These are phyloP conservation scores for Saccharomyces jurei DNA, from an alignment of 805 yeast species.

Conservation along the genomic window DNA sequence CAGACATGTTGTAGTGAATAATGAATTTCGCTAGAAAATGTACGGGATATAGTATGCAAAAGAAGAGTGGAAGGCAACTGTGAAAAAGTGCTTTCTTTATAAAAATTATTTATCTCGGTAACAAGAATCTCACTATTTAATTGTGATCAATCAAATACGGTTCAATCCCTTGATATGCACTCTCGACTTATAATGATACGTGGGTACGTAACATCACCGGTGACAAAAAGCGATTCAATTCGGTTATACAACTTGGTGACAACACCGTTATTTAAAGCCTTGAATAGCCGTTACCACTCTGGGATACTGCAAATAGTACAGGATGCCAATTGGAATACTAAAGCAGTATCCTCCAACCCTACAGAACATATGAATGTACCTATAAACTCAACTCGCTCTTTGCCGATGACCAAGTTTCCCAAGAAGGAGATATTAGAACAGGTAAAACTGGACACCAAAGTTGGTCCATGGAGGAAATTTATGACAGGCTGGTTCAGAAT, in stretches of 20 bases:
- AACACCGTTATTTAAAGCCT: background rate
- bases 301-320: background rate
- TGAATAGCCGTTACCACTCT: background rate
- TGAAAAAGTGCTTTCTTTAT: background rate
- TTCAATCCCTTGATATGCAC: background rate
- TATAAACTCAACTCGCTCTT: constrained; percentile 26
- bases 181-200: background rate
- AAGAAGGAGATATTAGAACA: constrained; percentile 25
- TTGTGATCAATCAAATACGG: background rate
- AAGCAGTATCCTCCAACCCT: background rate
- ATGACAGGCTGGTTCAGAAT: constrained; percentile 35
- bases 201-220: background rate
- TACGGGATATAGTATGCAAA: background rate
- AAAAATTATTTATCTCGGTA: background rate
- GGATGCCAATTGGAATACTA: background rate
- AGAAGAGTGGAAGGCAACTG: background rate
- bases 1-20: background rate
- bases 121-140: background rate
- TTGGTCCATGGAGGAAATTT: constrained; percentile 20
- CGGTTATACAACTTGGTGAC: background rate
- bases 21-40: background rate
- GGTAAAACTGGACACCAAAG: constrained; percentile 16
- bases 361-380: background rate
- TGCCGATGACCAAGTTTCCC: constrained; percentile 28
- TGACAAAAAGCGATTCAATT: background rate